Evolutionary conservation across 768 basidiomycete genomes (phyloP).

Genomic region (Cystofilobasidium macerans): DNA sequence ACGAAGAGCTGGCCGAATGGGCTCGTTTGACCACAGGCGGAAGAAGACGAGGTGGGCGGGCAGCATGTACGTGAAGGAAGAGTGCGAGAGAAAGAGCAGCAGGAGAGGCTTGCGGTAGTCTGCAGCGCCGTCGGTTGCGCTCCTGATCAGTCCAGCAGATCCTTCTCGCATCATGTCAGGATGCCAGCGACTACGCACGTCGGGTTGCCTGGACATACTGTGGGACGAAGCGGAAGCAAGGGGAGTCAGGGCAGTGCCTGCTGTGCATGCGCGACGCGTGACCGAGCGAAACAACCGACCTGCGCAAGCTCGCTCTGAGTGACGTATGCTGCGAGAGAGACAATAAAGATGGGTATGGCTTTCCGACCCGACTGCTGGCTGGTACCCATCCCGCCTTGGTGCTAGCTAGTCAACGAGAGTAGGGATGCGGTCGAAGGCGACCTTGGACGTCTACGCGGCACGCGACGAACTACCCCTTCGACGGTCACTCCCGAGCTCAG

Average conservation of each 20-base stretch:
- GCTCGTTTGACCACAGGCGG: constrained; percentile 41
- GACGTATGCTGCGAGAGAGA: background rate
- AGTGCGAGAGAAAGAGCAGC: constrained; percentile 38
- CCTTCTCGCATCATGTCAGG: background rate
- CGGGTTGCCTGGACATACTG: constrained; percentile 14
- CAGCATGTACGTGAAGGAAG: constrained; percentile 57
- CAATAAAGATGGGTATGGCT: background rate
- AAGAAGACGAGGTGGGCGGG: constrained; percentile 71
- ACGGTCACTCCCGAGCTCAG: no score
- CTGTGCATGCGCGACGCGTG: background rate
- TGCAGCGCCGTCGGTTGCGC: background rate
- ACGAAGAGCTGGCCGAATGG: constrained; percentile 45
- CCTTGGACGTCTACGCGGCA: no score
- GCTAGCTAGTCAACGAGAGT: no score
- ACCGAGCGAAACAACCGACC: background rate
- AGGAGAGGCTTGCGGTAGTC: constrained; percentile 81
- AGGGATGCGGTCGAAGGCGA: no score
- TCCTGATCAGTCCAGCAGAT: background rate
- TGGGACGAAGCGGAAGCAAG: no score
- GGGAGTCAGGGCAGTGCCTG: no score
- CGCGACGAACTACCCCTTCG: no score
- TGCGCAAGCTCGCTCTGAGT: constrained; percentile 13
- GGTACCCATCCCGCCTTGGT: no score
- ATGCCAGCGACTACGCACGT: background rate
- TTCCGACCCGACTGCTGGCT: no score